Percentiles rank a stretch among this genome's conserved stretches.
phyloP scores from a whole-genome alignment of 1,284 basidiomycete species.

The Pisolithus thermaeus region DNA sequence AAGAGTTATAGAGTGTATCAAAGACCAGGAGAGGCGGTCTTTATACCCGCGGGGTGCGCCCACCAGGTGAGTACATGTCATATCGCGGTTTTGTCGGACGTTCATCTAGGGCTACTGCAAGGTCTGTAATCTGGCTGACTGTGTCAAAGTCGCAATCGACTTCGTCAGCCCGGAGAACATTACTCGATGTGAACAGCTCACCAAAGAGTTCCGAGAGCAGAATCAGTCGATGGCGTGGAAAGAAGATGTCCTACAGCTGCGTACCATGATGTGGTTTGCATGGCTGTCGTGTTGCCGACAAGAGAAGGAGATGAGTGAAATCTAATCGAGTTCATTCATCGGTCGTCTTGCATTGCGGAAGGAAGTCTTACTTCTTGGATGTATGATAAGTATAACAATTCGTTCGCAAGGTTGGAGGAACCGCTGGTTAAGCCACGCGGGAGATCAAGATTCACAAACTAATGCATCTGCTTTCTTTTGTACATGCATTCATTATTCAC shows the following conservation, averaged over 20 bases:
- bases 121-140: constrained; percentile 85
- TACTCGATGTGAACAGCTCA: constrained; percentile 75
- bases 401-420: neutral
- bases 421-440: neutral
- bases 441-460: neutral
- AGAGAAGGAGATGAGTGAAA: constrained; percentile 39
- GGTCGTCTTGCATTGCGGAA: neutral
- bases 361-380: neutral
- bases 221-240: constrained; percentile 88
- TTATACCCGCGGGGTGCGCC: constrained; percentile 94
- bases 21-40: constrained; percentile 85
- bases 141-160: constrained; percentile 94
- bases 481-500: constrained; percentile 10
- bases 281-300: constrained; percentile 66
- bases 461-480: constrained; percentile 13
- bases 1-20: constrained; percentile 84
- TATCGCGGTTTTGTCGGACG: constrained; percentile 1
- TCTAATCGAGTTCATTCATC: constrained; percentile 8
- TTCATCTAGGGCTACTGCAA: constrained; percentile 21
- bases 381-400: constrained; percentile 22
- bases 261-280: constrained; percentile 91
- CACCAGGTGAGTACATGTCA: constrained; percentile 65
- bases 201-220: constrained; percentile 83
- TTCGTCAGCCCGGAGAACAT: constrained; percentile 95
- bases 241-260: constrained; percentile 88